Evolutionary conservation across 2,329 filamentous ascomycete genomes (phyloP), one percentile per base, ranked within the genome.

Genomic region (Verticillium dahliae): DNA sequence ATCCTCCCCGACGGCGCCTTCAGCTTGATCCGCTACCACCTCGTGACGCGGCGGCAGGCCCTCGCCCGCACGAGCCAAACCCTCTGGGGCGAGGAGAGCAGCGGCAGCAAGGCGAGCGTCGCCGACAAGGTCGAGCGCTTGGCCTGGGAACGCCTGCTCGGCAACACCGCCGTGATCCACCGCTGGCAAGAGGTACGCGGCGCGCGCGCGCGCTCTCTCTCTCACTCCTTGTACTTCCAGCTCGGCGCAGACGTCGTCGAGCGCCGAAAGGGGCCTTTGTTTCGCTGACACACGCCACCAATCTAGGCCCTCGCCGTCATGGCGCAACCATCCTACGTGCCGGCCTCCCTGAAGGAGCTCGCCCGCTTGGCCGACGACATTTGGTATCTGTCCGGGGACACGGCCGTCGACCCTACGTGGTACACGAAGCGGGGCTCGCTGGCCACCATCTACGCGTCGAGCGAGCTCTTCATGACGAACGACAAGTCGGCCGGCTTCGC

Each of bases 391-490:
- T 86, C 94, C 0, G 91, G 92, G 58, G 95, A 98, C 74, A 81
- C 78, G 27, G 84, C 88, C 27, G 90, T 97, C 63, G 93, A 98
- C 74, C 84, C 86, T 4, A 88, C 87, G 4, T 99, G 95, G 95
- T 99, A 99, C 70, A 79, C 82, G 61, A 86, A 86, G 71, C 82
- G 84, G 57, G 83, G 78, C 3, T 80, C 80, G 22, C 74, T 86
- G 10, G 83, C 83, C 38, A 75, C 81, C 67, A 79, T 84, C 52
- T 87, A 86, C 68, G 91, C 91, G 59, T 86, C 88, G 38, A 84
- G 89, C 61, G 95, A 99, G 76, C 80, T 97, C 5, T 96, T 93
- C 76, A 97, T 98, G 92, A 97, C 92, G 27, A 92, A 90, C 62
- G 95, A 98, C 75, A 81, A 80, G 63, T 92, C 89, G 4, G 77